A percentile compares a stretch with the other conserved stretches of the same genome.
Conservation (phyloP, 2,329 filamentous ascomycete species). For the Trichophyton schoenleinii region DNA sequence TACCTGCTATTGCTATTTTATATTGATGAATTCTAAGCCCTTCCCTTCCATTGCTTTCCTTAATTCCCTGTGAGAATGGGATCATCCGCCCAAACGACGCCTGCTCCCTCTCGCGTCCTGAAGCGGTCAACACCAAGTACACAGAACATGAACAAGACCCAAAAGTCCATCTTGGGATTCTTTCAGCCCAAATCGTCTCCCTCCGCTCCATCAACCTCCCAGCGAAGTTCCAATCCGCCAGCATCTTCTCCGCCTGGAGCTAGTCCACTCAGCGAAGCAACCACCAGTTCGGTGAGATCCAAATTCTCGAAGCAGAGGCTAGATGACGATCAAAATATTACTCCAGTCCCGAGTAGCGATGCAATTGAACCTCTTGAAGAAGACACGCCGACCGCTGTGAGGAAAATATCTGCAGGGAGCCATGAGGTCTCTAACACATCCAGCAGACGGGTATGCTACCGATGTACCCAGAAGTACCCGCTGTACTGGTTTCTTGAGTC, state of each 20-base stretch:
- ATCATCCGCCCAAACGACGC: slow-evolving; percentile 3
- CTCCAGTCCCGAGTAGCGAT: slow-evolving; percentile 73
- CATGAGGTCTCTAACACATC: slow-evolving; percentile 49
- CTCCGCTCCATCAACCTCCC: slow-evolving; percentile 27
- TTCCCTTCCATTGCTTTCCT: not conserved
- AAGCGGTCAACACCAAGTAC: slow-evolving; percentile 26
- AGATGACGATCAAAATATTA: slow-evolving; percentile 38
- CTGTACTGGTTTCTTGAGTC: not conserved
- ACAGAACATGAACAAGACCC: slow-evolving; percentile 47
- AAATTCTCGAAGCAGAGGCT: not conserved
- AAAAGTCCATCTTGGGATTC: slow-evolving; percentile 66
- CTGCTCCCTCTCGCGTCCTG: slow-evolving; percentile 6
- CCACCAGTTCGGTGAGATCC: not conserved
- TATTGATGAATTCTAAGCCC: not conserved
- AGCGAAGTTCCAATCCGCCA: slow-evolving; percentile 11
- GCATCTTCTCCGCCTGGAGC: slow-evolving; percentile 2
- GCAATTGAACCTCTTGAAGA: slow-evolving; percentile 56
- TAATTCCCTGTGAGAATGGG: not conserved
- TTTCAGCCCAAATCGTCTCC: slow-evolving; percentile 49
- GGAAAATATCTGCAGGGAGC: slow-evolving; percentile 34
- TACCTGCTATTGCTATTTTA: not conserved
- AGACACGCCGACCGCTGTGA: slow-evolving; percentile 27
- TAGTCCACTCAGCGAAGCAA: not conserved
- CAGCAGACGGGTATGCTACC: slow-evolving; percentile 55
- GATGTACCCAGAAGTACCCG: not conserved